Evolutionary conservation across 352 stramenopile species (phyloP), one percentile per base, ranked within the genome.

Genomic region (Phytophthora uliginosa): DNA sequence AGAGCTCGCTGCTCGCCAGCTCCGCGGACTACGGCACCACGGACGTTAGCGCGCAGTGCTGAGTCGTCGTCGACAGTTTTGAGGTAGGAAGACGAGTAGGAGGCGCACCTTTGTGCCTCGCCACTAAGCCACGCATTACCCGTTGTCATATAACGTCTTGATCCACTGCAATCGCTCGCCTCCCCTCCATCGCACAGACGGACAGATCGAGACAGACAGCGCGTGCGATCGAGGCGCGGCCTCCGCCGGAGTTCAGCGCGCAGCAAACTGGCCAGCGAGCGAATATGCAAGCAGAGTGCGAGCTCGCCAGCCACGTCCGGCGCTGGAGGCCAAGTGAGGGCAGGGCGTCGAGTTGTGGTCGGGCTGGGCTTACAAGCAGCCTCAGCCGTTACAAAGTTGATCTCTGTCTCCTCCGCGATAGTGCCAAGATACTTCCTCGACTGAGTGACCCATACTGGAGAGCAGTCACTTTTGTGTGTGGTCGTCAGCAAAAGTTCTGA

Each of bases 1-100:
- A 81, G 70, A 81, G 74, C 52, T 76, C 66, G 26, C 58, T 73
- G 47, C 60, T 78, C 34, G 62, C 56, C 42, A 67, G 50, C 4
- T 56, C 59, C n/a, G 40, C 47, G n/a, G 64, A 70, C 26, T 81
- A 81, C 52, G 74, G 74, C 34, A 67, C 66, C 36, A 73, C 47
- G 17, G 67, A 71, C 24, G 62, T 73, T 17, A 73, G 61, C 22
- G 50, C 28, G 18, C 40, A 72, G 66, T 75, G 62, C 22, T 79
- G 40, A 72, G 53, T 17, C 47, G 42, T 8, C 47, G 12, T 28
- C n/a, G 7, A 7, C 26, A 69, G 42, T 66, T 59, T 66, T 61
- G 47, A 66, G 31, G 56, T 47, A 54, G 64, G 45, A 24, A 20
- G 45, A 24, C 45, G 45, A 10, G n/a, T 45, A 45, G 42, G 7